Evolutionary conservation across 2,329 filamentous ascomycete genomes (phyloP).

Genomic region (Colletotrichum australisinense): DNA sequence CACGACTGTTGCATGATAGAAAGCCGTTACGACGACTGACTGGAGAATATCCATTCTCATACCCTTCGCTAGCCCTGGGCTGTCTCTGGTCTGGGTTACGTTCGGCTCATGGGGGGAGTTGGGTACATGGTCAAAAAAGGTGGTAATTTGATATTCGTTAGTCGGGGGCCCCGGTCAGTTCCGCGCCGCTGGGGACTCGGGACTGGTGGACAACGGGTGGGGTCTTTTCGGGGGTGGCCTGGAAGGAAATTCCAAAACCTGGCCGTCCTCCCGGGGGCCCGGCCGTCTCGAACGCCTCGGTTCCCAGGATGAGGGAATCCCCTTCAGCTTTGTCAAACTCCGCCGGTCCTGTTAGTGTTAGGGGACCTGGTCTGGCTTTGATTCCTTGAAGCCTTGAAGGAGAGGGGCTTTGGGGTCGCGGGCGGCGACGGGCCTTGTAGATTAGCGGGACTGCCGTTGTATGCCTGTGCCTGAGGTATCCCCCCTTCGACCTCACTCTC

Average conservation of each 20-base stretch:
- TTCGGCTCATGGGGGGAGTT: slow-evolving; percentile 1
- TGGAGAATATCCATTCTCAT: background rate
- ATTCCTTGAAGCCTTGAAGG: background rate
- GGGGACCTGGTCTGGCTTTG: background rate
- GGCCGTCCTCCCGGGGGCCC: background rate
- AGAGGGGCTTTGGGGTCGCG: slow-evolving; percentile 8
- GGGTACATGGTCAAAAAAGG: background rate
- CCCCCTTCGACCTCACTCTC: background rate
- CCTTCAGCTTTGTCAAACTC: background rate
- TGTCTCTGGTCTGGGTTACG: background rate
- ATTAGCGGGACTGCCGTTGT: slow-evolving; percentile 29
- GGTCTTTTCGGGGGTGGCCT: background rate
- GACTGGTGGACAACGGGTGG: background rate
- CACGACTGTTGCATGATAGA: background rate
- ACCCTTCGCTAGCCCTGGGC: slow-evolving; percentile 1
- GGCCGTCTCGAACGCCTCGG: background rate
- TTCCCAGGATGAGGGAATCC: background rate
- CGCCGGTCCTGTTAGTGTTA: too few relatives aligned
- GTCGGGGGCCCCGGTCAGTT: background rate
- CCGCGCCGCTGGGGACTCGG: background rate
- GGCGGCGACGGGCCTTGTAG: slow-evolving; percentile 35
- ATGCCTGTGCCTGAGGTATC: background rate
- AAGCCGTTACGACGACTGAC: background rate
- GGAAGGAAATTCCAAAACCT: background rate
- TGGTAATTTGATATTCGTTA: background rate